Conservation (phyloP, 192 early-diverging fungal genomes). For the Mortierella hygrophila region DNA sequence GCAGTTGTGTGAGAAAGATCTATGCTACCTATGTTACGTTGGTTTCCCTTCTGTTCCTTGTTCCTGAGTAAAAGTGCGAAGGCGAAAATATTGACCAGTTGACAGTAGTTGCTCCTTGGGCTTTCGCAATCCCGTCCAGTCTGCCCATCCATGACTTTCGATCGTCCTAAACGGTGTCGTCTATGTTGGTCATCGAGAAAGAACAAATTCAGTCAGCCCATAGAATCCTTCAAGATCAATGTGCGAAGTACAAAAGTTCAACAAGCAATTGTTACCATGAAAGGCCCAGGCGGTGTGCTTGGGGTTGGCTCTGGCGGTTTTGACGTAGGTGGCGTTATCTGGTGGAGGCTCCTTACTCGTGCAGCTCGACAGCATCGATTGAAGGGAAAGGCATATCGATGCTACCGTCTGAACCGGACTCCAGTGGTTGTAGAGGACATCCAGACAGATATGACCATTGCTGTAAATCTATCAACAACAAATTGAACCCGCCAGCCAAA, state of each 20-base stretch:
- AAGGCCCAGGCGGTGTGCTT: slow-evolving; percentile 74
- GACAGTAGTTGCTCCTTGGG: background rate
- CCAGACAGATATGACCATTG: slow-evolving; percentile 98
- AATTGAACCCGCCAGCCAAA: background rate
- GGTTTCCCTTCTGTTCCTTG: background rate
- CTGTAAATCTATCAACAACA: slow-evolving; percentile 70
- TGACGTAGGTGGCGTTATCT: slow-evolving; percentile 69
- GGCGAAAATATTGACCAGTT: too few relatives aligned
- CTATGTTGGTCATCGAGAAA: slow-evolving; percentile 8
- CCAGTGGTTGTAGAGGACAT: slow-evolving; percentile 96
- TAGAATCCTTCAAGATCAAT: background rate
- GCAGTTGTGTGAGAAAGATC: background rate
- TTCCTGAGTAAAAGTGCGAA: background rate
- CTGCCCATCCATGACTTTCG: background rate
- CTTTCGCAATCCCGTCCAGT: background rate
- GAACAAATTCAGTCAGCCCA: background rate
- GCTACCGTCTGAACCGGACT: slow-evolving; percentile 92
- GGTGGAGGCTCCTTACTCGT: slow-evolving; percentile 68
- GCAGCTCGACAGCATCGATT: slow-evolving; percentile 93
- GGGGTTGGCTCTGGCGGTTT: slow-evolving; percentile 63
- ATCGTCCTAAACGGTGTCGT: slow-evolving; percentile 38
- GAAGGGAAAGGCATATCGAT: slow-evolving; percentile 89
- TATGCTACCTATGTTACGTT: background rate
- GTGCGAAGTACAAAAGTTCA: background rate
- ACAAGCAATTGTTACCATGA: slow-evolving; percentile 47